These are phyloP conservation scores for Dispira parvispora DNA, from an alignment of 192 early-diverging fungal genomes.

Conservation along the genomic window DNA sequence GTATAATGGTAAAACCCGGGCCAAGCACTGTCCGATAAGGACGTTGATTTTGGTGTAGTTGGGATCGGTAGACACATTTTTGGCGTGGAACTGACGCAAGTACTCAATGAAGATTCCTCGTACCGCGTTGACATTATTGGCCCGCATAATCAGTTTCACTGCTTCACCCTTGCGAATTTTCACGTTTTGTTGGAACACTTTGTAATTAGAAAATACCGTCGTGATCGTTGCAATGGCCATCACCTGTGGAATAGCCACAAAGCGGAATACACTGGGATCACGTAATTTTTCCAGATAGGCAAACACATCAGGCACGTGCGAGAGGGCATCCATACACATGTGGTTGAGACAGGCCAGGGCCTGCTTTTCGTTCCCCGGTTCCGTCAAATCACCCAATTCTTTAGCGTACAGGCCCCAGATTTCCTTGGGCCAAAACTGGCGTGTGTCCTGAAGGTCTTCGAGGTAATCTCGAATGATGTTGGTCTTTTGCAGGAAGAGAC, in stretches of 20 bases:
- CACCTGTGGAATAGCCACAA: constrained; percentile 98
- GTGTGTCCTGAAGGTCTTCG: constrained; percentile 74
- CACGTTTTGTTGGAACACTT: constrained; percentile 58
- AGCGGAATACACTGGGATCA: constrained; percentile 74
- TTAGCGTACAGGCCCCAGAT: constrained; percentile 77
- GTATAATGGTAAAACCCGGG: background rate
- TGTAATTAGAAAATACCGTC: constrained; percentile 71
- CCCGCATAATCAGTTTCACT: constrained; percentile 45
- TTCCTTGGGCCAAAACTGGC: constrained; percentile 91
- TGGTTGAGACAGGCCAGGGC: constrained; percentile 73
- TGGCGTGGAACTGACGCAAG: constrained; percentile 36
- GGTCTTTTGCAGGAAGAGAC: constrained; percentile 93
- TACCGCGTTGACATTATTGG: constrained; percentile 35
- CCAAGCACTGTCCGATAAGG: constrained; percentile 22
- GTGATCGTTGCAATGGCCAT: constrained; percentile 93
- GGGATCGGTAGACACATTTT: constrained; percentile 39
- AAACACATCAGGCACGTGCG: constrained; percentile 70
- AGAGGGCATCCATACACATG: constrained; percentile 72
- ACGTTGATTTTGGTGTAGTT: constrained; percentile 44
- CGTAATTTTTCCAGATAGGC: constrained; percentile 64
- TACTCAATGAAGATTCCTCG: constrained; percentile 48
- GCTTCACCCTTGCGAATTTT: constrained; percentile 90
- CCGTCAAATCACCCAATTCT: constrained; percentile 49
- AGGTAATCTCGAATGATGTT: constrained; percentile 95
- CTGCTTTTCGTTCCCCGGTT: constrained; percentile 45